Evolutionary conservation across 495 filamentous ascomycete species (phyloP).

Genomic region (Cercophora newfieldiana): DNA sequence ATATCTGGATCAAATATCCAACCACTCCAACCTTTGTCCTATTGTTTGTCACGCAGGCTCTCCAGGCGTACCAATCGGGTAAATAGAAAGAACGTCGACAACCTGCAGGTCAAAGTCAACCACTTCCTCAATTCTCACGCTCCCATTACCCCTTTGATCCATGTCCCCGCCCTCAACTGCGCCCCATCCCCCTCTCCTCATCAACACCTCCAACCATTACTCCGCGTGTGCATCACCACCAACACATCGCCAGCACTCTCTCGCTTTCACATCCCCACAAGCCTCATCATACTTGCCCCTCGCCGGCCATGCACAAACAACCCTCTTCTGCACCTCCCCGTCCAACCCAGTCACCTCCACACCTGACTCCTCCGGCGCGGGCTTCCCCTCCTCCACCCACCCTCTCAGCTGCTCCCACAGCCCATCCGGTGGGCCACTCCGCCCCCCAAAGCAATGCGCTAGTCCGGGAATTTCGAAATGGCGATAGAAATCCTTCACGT

Average conservation of each 20-base stretch:
- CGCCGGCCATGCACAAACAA: not conserved
- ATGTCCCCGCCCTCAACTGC: too few species aligned
- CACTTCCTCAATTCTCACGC: too few species aligned
- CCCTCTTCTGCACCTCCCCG: not conserved
- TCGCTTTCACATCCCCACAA: not conserved
- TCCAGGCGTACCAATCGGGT: too few species aligned
- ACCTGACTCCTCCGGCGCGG: constrained; percentile 23
- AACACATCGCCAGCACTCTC: not conserved
- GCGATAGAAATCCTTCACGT: constrained; percentile 32
- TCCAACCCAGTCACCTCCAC: constrained; percentile 18
- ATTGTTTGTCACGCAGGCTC: too few species aligned
- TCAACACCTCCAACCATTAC: not conserved
- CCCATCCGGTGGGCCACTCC: constrained; percentile 23
- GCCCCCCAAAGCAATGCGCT: constrained; percentile 33
- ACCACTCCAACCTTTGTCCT: too few species aligned
- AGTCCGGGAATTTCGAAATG: constrained; percentile 37
- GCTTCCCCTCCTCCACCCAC: constrained; percentile 41
- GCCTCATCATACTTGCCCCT: not conserved
- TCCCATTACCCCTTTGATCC: too few species aligned
- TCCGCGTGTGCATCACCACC: not conserved
- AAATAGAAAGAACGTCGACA: too few species aligned
- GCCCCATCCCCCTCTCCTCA: not conserved
- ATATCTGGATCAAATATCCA: too few species aligned
- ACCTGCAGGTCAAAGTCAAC: too few species aligned
- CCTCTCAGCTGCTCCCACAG: constrained; percentile 32